These are phyloP conservation scores for Tothia fuscella DNA, from an alignment of 2,329 filamentous ascomycete genomes.

Conservation along the genomic window DNA sequence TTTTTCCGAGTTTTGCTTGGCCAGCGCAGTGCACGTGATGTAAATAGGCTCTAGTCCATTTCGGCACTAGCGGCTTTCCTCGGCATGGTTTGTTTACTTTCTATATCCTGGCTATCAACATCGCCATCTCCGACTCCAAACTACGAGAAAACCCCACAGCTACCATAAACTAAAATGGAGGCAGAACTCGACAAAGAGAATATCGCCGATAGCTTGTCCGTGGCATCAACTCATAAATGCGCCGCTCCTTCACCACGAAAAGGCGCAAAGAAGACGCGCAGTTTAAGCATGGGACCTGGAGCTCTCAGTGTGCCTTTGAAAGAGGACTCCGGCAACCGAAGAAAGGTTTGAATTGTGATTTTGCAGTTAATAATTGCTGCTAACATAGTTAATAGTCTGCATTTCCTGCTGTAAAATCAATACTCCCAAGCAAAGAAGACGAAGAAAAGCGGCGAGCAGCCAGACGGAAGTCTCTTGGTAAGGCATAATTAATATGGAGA, in stretches of 20 bases:
- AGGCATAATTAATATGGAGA: conserved; percentile 10
- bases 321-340: conserved; percentile 61
- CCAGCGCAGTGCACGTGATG: no score
- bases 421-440: conserved; percentile 46
- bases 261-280: conserved; percentile 43
- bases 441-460: conserved; percentile 57
- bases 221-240: no score
- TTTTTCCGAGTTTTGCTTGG: no score
- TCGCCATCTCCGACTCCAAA: not conserved
- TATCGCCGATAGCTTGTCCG: conserved; percentile 30
- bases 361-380: not conserved
- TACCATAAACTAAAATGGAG: not conserved
- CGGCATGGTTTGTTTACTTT: conserved; percentile 5
- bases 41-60: no score
- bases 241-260: conserved; percentile 14
- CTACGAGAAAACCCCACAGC: not conserved
- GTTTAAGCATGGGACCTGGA: conserved; percentile 92
- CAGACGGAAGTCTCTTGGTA: conserved; percentile 75
- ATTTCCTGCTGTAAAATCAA: conserved; percentile 38
- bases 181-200: conserved; percentile 60
- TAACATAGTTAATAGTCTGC: conserved; percentile 25
- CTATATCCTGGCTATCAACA: not conserved
- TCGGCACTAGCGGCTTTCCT: no score
- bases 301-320: conserved; percentile 68
- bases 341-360: conserved; percentile 48